Evolutionary conservation across 805 yeast genomes (phyloP), one percentile per base, ranked within the genome.

Genomic region (Citeromyces matritensis): DNA sequence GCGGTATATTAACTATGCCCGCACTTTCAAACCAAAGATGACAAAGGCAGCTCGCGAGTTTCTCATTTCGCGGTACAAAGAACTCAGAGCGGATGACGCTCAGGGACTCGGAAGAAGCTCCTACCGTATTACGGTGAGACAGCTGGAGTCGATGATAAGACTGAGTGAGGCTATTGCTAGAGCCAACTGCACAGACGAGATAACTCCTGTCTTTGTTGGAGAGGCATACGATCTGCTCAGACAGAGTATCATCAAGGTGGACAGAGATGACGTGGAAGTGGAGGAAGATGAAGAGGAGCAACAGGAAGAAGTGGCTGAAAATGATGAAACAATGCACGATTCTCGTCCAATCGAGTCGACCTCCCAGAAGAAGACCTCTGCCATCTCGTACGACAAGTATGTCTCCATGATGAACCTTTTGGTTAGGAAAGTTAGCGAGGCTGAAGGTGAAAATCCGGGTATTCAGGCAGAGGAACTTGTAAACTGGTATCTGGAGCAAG

Each of bases 41-140:
- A 73, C 85, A 4, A 70, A 69, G 39, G 83, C 72, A 34, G 91
- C 97, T 1, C 63, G 94, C 42, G 76, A 73, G 34, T 71, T 66
- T 39, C 58, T 88, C 42, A 88, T 88, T 23, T 60, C 70, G 32
- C 69, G 77, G 40, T 88, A 88, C 55, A 83, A 82, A 49, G 93
- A 81, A 44, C 64, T 88, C 38, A 69, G 98, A 53, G 70, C 69
- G 24, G 91, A 83, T 47, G 97, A 88, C 53, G 82, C 95, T 2
- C 93, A 81, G 51, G 95, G 94, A 1, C 60, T 78, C 32, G 80
- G 82, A 13, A 65, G 88, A 48, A 73, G 84, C 32, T 79, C 94
- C 37, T 88, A 88, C 52, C 65, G 97, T 51, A 91, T 91, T 44
- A 91, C 98, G 0, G 98, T 91, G 24, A 80, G 98, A 63, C 98